Base-by-base conservation (phyloP, 2,329 filamentous ascomycete genomes). In the Amesomyces nigricolor region DNA sequence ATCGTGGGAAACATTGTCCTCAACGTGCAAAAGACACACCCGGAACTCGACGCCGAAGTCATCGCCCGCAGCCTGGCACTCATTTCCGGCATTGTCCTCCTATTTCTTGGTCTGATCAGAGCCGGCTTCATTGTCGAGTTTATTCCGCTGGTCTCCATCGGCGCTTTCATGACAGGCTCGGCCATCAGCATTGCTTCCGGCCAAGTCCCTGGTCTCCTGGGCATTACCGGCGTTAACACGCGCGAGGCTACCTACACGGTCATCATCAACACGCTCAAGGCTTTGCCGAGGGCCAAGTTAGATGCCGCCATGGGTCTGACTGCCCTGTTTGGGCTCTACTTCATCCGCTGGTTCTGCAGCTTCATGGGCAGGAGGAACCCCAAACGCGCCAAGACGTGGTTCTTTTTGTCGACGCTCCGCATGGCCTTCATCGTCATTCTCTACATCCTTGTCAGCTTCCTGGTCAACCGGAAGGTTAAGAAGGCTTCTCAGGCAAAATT, bases 401-500 rank as follows among this genome's bases (percentile, higher is more conserved):
- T 89, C 65, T 89, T 89, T 68, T 67, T 83, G 37, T 85, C 82
- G n/a, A 91, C 89, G 0, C 74, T 91, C 6, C 81, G 88, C 10
- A 84, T 88, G 29, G 87, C 83, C 0, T 88, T 91, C 63, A 82
- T 89, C 53, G 88, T 67, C 32, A 71, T 96, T 42, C 75, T 96
- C 5, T 97, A 92, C 72, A 95, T 91, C 38, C 75, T 95, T 71
- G 85, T 96, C 66, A 91, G 89, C 70, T 95, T 84, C 74, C 75
- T 91, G 22, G 83, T 85, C 62, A 96, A 96, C 70, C 79, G 83
- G 63, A 70, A 88, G 60, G 80, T 80, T 58, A 39, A 39, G 3
- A 46, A 64, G 5, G 16, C 78, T 72, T 48, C 68, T 77, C 7
- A 70, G 85, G 16, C 85, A 85, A 72, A 78, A 5, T 91, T 96